Evolutionary conservation across 2,329 filamentous ascomycete genomes (phyloP).

Genomic region (Nigrograna mackinnonii): DNA sequence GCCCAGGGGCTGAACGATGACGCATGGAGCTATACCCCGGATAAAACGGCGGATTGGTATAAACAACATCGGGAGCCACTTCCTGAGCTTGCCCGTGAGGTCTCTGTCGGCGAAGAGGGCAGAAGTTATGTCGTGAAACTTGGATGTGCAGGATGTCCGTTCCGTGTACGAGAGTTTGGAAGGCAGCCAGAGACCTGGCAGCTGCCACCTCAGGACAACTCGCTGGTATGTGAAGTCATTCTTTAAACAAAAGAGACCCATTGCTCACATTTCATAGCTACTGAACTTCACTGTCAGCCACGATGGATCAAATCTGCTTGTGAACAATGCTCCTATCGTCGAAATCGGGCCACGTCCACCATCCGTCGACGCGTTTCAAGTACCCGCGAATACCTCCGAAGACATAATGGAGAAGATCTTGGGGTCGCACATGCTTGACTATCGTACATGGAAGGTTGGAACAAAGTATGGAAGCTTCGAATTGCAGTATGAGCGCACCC

Average conservation of each 20-base stretch:
- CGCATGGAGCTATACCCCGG: slow-evolving; percentile 12
- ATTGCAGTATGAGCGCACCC: slow-evolving; percentile 28
- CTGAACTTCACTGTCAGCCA: slow-evolving; percentile 25
- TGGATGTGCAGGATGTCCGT: slow-evolving; percentile 30
- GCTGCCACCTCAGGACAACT: slow-evolving; percentile 21
- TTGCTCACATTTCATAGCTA: slow-evolving; percentile 14
- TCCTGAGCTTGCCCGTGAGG: slow-evolving; percentile 13
- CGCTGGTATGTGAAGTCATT: slow-evolving; percentile 19
- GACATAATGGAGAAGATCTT: slow-evolving; percentile 12
- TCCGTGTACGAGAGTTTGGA: slow-evolving; percentile 13
- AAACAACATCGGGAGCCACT: slow-evolving; percentile 6
- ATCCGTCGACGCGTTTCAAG: slow-evolving; percentile 23
- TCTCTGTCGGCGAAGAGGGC: slow-evolving; percentile 20
- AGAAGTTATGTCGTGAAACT: slow-evolving; percentile 32
- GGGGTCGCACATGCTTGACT: slow-evolving; percentile 12
- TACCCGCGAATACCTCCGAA: slow-evolving; percentile 17
- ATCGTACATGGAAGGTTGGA: slow-evolving; percentile 6
- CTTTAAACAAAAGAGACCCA: neutral
- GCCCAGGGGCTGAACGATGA: slow-evolving; percentile 7
- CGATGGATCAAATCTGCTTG: slow-evolving; percentile 11
- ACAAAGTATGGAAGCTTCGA: slow-evolving; percentile 19
- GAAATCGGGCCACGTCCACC: slow-evolving; percentile 25
- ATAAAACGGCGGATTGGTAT: slow-evolving; percentile 19
- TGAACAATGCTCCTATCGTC: slow-evolving; percentile 25
- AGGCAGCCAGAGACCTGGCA: slow-evolving; percentile 16